Base-by-base conservation (phyloP, 495 filamentous ascomycete species). In the Xylaria grammica region DNA sequence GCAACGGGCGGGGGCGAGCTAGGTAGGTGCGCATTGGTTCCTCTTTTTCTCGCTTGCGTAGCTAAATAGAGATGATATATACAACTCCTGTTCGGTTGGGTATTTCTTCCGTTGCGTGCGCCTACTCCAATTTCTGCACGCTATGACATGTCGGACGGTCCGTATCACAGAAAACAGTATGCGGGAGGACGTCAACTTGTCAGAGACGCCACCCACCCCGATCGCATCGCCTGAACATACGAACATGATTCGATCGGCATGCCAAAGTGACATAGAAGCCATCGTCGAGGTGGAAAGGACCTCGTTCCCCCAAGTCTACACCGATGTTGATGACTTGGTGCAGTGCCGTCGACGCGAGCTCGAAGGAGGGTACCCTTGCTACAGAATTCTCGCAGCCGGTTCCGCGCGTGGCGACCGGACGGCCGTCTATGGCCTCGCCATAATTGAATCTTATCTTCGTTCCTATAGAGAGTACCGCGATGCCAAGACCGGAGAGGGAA, bases 71-170 rank as follows among this genome's bases (percentile, higher is more conserved):
- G 46, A 15, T 45, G 44, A 49, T 46, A 44, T 55, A 53, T 55
- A 42, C 27, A 38, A 22, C 38, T 55, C 40, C 24, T 4, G 20
- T 63, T 8, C 27, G 56, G n/a, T 29, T 10, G 29, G 51, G 42
- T 27, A 36, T 17, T 13, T 24, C 49, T 52, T 34, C 27, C 50
- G 52, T 17, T 17, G 40, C 20, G 13, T 30, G 38, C 30, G 19
- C 27, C 40, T 55, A 55, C 60, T 48, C 60, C 51, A 63, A 48
- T 17, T 63, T 19, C 60, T 55, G 60, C 50, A 63, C 50, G 50
- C 50, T 54, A 55, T 63, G 50, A 55, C 60, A 40, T 54, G 50
- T 48, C 42, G 19, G 38, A 11, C 38, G 34, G 17, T n/a, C 49
- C 19, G 24, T 15, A 15, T 32, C 9, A 27, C 60, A 17, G 40